These are phyloP conservation scores for Passiflora organensis DNA, from an alignment of 345 rosid species.

Conservation along the genomic window DNA sequence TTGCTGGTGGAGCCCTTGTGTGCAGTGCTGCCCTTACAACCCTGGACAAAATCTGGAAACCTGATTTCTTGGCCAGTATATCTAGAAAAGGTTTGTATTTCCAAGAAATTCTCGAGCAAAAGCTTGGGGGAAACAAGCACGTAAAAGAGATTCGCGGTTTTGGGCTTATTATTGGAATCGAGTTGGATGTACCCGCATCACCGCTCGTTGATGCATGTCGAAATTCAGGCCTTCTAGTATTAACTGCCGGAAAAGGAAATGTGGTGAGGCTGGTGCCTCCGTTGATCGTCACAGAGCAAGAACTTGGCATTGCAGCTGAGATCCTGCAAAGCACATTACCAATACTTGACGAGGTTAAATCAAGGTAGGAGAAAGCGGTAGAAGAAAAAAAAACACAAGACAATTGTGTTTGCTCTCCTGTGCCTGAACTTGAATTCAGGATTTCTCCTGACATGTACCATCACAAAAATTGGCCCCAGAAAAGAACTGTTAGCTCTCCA, in stretches of 20 bases:
- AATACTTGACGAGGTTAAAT: conserved; percentile 5
- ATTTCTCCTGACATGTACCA: no score
- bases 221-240: conserved; percentile 59
- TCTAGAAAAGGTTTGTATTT: conserved; percentile 56
- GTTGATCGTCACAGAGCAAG: conserved; percentile 62
- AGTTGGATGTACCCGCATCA: conserved; percentile 54
- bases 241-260: conserved; percentile 83
- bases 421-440: no score
- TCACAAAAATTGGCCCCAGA: no score
- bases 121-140: conserved; percentile 53
- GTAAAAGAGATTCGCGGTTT: conserved; percentile 77
- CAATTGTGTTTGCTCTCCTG: no score
- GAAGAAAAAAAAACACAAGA: no score
- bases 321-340: conserved; percentile 24
- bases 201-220: conserved; percentile 70
- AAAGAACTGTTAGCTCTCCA: no score
- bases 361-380: neutral
- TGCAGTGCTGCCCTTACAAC: conserved; percentile 62
- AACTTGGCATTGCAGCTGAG: conserved; percentile 54
- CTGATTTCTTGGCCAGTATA: conserved; percentile 64
- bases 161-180: conserved; percentile 77
- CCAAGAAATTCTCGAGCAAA: conserved; percentile 42
- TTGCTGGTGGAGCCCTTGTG: conserved; percentile 73
- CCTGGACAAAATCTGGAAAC: conserved; percentile 60
- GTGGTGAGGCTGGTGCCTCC: conserved; percentile 85